Base-by-base conservation (phyloP, 1,284 basidiomycete genomes). In the Vanrija sp. region DNA sequence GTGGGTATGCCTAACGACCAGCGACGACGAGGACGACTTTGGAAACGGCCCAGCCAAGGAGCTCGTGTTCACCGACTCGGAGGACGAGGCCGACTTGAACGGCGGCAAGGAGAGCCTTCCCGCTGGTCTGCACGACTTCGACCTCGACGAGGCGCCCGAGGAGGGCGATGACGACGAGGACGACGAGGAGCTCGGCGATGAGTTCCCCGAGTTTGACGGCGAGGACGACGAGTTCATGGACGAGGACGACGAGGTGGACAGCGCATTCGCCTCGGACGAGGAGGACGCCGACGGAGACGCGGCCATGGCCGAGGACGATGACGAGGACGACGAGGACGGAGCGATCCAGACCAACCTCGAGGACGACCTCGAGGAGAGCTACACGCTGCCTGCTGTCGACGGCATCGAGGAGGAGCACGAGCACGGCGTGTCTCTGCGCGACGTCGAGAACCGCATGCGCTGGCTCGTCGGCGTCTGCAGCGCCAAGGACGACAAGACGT, bases 401-500 rank as follows among this genome's bases (percentile, higher is more conserved):
- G 90, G 89, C 62, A 82, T 84, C 57, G 90, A 92, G 1, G 86
- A 87, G 62, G 89, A 96, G 75, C 84, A 85, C 71, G 82, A 82
- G 57, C 77, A 73, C 45, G 75, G 77, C 9, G 86, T 85, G 12
- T 86, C 86, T 39, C 81, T 97, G 46, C 84, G 89, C 57, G 81
- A 85, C 35, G 85, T 98, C 8, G 92, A 97, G 76, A 81, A 84
- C 65, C 82, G 95, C 52, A 93, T 98, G 84, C 82, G 89, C 60
- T 85, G 90, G 72, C 88, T 91, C 62, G 88, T 91, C 12, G 83
- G 85, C 45, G 83, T 95, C 22, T 80, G 98, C 39, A 45, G 41
- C 12, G 79, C 81, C 14, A 94, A 78, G 72, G 74, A 90, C 72
- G 86, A 86, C 36, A 85, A 83, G 18, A 82, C 82, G 49, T 63